These are phyloP conservation scores for Cylindrotheca fusiformis DNA, from an alignment of 108 stramenopile genomes.

Conservation along the genomic window DNA sequence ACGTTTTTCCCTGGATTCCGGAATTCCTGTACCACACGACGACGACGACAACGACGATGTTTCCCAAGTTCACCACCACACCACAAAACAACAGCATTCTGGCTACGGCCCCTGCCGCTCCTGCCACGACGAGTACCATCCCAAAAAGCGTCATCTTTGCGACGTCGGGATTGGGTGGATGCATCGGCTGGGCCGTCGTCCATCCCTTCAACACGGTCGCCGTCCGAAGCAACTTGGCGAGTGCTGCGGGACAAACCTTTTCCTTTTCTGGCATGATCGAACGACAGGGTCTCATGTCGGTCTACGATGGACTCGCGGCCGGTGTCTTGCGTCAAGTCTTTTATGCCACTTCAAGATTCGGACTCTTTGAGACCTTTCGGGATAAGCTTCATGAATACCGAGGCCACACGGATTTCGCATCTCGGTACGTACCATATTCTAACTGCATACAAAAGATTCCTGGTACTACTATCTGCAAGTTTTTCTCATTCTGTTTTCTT, in stretches of 20 bases:
- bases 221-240: slow-evolving; percentile 84
- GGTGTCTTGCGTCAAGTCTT: slow-evolving; percentile 88
- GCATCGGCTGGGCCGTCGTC: slow-evolving; percentile 83
- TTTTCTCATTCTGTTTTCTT: background rate
- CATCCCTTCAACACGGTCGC: slow-evolving; percentile 90
- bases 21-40: too few species aligned
- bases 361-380: slow-evolving; percentile 89
- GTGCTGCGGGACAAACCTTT: slow-evolving; percentile 66
- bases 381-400: slow-evolving; percentile 82
- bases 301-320: slow-evolving; percentile 90
- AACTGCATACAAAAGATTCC: too few species aligned
- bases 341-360: slow-evolving; percentile 88
- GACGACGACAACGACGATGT: too few species aligned
- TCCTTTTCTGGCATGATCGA: slow-evolving; percentile 49
- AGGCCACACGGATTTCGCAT: slow-evolving; percentile 86
- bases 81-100: too few species aligned
- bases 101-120: slow-evolving; percentile 2
- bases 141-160: slow-evolving; percentile 74
- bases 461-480: too few species aligned
- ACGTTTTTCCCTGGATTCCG: too few species aligned
- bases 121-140: slow-evolving; percentile 23
- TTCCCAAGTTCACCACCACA: too few species aligned
- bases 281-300: slow-evolving; percentile 62
- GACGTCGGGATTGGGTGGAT: slow-evolving; percentile 86
- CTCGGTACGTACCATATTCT: slow-evolving; percentile 53